Percentiles rank a stretch among this genome's conserved stretches.
These are phyloP conservation scores for Quercus engelmannii DNA, from an alignment of 306 rosid species.

Conservation along the genomic window DNA sequence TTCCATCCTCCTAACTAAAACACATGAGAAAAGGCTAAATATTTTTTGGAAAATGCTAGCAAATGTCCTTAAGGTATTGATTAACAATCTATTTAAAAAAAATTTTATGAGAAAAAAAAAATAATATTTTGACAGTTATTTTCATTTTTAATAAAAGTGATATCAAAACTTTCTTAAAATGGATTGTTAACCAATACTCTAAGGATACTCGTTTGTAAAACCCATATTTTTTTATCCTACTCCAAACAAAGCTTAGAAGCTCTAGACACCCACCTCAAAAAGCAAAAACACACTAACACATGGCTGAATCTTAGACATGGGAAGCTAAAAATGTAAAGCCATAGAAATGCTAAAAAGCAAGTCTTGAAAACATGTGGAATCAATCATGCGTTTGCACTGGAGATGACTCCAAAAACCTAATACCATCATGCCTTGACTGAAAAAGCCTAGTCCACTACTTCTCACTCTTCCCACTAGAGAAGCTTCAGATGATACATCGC, in stretches of 20 bases:
- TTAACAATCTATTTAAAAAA: too few relatives aligned
- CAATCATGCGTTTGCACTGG: conserved; percentile 1
- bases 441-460: conserved; percentile 41
- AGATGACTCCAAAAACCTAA: conserved; percentile 2
- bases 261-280: too few relatives aligned
- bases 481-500: neutral
- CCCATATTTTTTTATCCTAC: too few relatives aligned
- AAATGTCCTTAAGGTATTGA: too few relatives aligned
- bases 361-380: conserved; percentile 5
- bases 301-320: neutral
- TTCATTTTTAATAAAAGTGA: too few relatives aligned
- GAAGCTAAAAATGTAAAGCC: neutral
- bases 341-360: neutral
- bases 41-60: too few relatives aligned
- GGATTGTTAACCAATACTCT: accelerated
- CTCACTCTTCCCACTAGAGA: conserved; percentile 45
- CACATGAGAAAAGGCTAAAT: too few relatives aligned
- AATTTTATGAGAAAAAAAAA: too few relatives aligned
- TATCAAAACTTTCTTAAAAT: too few relatives aligned
- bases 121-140: too few relatives aligned
- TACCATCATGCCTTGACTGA: conserved; percentile 7
- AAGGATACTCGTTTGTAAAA: accelerated
- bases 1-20: too few relatives aligned
- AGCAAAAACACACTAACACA: neutral
- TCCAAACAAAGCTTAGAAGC: too few relatives aligned